These are phyloP conservation scores for Nakazawaea ernobii DNA, from an alignment of 805 yeast genomes.

Conservation along the genomic window DNA sequence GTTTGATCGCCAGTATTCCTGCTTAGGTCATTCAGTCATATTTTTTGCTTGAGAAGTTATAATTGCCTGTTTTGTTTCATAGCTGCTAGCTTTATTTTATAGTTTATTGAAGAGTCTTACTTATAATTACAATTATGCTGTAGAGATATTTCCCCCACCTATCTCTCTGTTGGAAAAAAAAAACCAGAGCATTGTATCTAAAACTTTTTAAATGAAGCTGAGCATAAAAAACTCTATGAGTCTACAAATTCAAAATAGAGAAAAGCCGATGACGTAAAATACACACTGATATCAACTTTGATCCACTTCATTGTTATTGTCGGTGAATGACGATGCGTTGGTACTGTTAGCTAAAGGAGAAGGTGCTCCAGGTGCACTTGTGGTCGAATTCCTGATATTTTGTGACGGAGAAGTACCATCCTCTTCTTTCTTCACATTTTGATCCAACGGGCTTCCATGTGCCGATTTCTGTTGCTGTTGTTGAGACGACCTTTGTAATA, in stretches of 20 bases:
- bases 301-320: neutral
- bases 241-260: too few relatives aligned
- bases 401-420: neutral
- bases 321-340: neutral
- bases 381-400: neutral
- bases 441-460: slow-evolving; percentile 14
- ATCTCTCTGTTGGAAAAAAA: too few relatives aligned
- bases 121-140: too few relatives aligned
- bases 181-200: too few relatives aligned
- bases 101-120: too few relatives aligned
- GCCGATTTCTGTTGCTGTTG: slow-evolving; percentile 3
- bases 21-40: neutral
- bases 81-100: too few relatives aligned
- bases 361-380: neutral
- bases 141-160: too few relatives aligned
- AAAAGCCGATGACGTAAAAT: too few relatives aligned
- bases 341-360: slow-evolving; percentile 5
- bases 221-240: too few relatives aligned
- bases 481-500: neutral
- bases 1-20: neutral
- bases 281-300: too few relatives aligned
- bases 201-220: too few relatives aligned
- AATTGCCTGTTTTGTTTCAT: neutral
- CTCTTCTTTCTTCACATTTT: neutral
- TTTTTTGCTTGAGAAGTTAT: neutral